These are phyloP conservation scores for Beta lomatogona DNA, from an alignment of 179 eudicot species.

Conservation along the genomic window DNA sequence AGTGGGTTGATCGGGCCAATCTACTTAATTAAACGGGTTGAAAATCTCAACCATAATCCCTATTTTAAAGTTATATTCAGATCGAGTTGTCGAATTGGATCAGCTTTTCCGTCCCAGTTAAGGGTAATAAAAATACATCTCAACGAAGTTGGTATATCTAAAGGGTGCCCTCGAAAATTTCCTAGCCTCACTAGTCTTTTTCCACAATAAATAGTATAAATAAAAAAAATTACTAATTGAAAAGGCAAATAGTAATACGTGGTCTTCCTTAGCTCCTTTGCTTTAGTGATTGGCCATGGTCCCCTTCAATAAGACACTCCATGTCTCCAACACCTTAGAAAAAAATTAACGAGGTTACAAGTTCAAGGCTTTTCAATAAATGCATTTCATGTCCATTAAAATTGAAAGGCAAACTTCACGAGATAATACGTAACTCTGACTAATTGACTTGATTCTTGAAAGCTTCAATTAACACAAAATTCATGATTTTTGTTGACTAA, in stretches of 20 bases:
- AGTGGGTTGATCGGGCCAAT: too few relatives aligned
- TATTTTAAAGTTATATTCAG: too few relatives aligned
- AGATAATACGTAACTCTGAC: neutral
- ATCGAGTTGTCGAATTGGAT: too few relatives aligned
- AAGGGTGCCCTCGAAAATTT: too few relatives aligned
- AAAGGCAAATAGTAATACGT: neutral
- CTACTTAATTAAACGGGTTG: too few relatives aligned
- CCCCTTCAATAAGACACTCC: neutral
- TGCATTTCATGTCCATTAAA: neutral
- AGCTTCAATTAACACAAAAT: neutral
- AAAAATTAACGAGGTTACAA: neutral
- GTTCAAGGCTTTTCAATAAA: neutral
- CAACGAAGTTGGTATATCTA: too few relatives aligned
- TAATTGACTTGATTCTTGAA: constrained; percentile 2
- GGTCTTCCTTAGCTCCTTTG: neutral
- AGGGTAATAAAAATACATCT: too few relatives aligned
- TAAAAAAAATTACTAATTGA: neutral
- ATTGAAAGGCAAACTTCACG: neutral
- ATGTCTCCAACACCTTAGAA: neutral
- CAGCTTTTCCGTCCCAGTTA: too few relatives aligned
- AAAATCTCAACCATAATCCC: too few relatives aligned
- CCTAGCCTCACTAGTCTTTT: neutral
- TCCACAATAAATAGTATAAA: neutral
- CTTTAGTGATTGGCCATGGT: constrained; percentile 4
- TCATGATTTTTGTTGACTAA: constrained; percentile 15